Evolutionary conservation across 352 stramenopile genomes (phyloP).

Genomic region (Globisporangium canariense): DNA sequence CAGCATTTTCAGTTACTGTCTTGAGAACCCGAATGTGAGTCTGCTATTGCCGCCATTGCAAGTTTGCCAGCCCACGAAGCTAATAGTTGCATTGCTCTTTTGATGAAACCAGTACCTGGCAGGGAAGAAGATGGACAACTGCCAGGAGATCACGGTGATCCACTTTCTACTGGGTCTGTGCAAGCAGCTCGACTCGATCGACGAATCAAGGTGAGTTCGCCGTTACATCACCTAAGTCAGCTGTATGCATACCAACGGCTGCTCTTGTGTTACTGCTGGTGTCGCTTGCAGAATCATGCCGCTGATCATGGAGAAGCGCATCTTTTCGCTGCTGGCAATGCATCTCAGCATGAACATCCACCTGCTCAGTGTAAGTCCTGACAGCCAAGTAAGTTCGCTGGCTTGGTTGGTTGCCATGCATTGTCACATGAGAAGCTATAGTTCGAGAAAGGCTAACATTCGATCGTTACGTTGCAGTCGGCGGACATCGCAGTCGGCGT

Average conservation of each 20-base stretch:
- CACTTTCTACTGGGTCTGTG: constrained; percentile 83
- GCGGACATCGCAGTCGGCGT: constrained; percentile 52
- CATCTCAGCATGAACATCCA: constrained; percentile 68
- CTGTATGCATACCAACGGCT: not conserved
- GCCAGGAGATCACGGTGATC: constrained; percentile 86
- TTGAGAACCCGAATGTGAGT: constrained; percentile 63
- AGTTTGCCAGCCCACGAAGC: not conserved
- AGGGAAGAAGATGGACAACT: constrained; percentile 72
- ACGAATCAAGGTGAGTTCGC: constrained; percentile 60
- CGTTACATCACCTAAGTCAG: not conserved
- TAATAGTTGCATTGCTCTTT: not conserved
- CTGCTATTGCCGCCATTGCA: not conserved
- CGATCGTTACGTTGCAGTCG: constrained; percentile 18
- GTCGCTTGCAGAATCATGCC: constrained; percentile 68
- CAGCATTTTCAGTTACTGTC: constrained; percentile 76
- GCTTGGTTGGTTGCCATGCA: not conserved
- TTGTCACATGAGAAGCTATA: not conserved
- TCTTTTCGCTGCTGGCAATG: constrained; percentile 74
- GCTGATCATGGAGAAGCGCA: constrained; percentile 71
- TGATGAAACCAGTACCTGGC: constrained; percentile 44
- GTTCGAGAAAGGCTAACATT: not conserved
- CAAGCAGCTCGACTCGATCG: constrained; percentile 81
- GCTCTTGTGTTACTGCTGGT: not conserved
- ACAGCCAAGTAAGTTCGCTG: constrained; percentile 17
- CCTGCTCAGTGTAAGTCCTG: constrained; percentile 36